Evolutionary conservation across 2,329 filamentous ascomycete genomes (phyloP), one percentile per base, ranked within the genome.

Genomic region (Pseudopyricularia javanii): DNA sequence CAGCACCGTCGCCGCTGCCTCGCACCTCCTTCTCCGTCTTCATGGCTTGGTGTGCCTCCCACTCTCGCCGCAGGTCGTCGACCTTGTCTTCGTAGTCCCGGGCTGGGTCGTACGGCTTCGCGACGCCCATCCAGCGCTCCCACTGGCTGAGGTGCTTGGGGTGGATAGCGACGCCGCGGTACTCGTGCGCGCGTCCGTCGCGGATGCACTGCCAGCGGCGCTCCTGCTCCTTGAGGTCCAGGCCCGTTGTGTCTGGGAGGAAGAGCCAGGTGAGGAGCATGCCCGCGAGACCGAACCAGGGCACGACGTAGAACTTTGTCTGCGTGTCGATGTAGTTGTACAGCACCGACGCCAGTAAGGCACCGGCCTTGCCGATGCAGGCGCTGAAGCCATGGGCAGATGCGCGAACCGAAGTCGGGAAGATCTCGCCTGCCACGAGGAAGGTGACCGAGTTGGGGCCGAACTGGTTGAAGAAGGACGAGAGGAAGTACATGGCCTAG

Each of bases 391-490:
- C 91, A 75, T 97, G 91, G 51, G 91, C 91, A 17, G 88, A 90
- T 59, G 91, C 91, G 62, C 91, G 90, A 60, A 97, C 83, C 9
- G 91, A 88, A 0, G 91, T 95, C 9, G 91, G 91, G 77, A 88
- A 97, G n/a, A 95, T 89, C 68, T 97, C 91, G 45, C 89, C 91
- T 45, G 91, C 91, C 34, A 95, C 88, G 59, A 97, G 80, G 86
- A 97, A 97, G 57, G 91, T 95, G 62, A 96, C 90, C 48, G 83
- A 85, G 78, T 97, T 97, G 69, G 91, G 91, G 12, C 91, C 91
- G 64, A 97, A 97, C 68, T 97, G 91, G 78, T 96, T 96, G 83
- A 97, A 97, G 76, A 97, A 97, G 24, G 88, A 95, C 7, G 89
- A 95, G 60, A 97, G 69, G 73, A 95, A 96, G 78, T 96, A 96